Base-by-base conservation (phyloP, 163 green algal genomes). In the Volvox carteri region DNA sequence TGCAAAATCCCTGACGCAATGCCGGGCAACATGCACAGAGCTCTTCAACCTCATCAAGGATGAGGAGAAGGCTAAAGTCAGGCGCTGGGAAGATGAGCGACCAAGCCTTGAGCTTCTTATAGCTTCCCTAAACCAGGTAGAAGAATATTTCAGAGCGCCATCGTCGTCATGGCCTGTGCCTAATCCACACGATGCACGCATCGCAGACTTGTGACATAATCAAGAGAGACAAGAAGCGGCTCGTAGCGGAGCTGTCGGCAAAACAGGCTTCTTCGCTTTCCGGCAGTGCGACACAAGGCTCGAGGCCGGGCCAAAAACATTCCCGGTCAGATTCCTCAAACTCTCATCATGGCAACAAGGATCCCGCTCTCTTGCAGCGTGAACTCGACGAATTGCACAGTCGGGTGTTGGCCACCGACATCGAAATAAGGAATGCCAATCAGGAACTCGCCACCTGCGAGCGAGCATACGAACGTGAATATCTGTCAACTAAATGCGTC, bases 381-480 rank as follows among this genome's bases (percentile, higher is more conserved):
- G 78, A 90, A 28, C 41, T 90, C 7, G 75, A 91, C 9, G 87
- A 86, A 14, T 81, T 94, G 9, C 80, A 77, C 74, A 93, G 91
- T 12, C 87, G 93, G 14, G 90, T 96, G 77, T 92, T 93, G 56
- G 92, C 92, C 25, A 96, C 94, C 33, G 85, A 93, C 39, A 78
- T 86, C 0, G 88, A 93, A 21, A 87, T 92, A 7, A 81, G 91
- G 33, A 62, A 79, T 9, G 74, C 62, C 14, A 93, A 94, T 72
- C 54, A 68, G 54, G 84, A 95, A 37, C 60, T 93, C 18, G 46
- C 58, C 3, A 46, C 21, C 35, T 81, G 74, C 41, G 58, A 86
- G 50, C 74, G 86, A 30, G 35, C 68, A 1, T 70, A 87, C 30
- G 86, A 90, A 42, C 74, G 72, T 21, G 76, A 90, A 4, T 73